These are phyloP conservation scores for Phytophthora ohioensis DNA, from an alignment of 352 stramenopile species.

Conservation along the genomic window DNA sequence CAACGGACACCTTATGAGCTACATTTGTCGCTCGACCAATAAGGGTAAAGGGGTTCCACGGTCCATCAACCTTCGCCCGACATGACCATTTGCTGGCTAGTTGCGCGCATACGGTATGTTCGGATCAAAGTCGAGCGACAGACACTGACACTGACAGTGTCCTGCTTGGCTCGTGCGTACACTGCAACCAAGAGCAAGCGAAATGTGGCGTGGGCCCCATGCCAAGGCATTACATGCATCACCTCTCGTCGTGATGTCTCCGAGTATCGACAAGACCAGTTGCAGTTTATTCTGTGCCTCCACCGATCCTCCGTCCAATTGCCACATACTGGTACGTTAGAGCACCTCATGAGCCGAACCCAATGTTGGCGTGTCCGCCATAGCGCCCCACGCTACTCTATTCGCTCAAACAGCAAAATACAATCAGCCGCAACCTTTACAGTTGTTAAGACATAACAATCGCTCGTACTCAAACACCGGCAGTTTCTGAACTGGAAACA, in stretches of 20 bases:
- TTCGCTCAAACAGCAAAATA: background rate
- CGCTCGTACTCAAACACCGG: conserved; percentile 51
- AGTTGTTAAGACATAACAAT: background rate
- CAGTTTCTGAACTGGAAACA: conserved; percentile 54
- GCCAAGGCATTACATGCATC: conserved; percentile 38
- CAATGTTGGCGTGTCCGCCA: conserved; percentile 29
- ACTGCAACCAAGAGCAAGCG: conserved; percentile 61
- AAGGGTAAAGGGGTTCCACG: too few relatives aligned
- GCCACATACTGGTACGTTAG: conserved; percentile 54
- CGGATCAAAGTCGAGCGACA: conserved; percentile 98
- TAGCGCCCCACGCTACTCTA: conserved; percentile 57
- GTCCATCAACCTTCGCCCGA: too few relatives aligned
- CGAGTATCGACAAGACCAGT: conserved; percentile 60
- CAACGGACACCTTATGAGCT: too few relatives aligned
- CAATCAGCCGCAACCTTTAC: conserved; percentile 2
- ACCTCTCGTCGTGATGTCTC: conserved; percentile 39
- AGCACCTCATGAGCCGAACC: conserved; percentile 55
- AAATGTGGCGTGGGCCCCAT: conserved; percentile 88
- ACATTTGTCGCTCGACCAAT: too few relatives aligned
- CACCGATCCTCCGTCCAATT: conserved; percentile 44
- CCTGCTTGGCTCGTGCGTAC: conserved; percentile 65
- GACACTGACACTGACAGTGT: conserved; percentile 49
- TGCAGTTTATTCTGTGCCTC: conserved; percentile 52
- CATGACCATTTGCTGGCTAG: conserved; percentile 30
- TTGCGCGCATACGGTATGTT: conserved; percentile 95